Conservation (phyloP, 306 rosid genomes). For the Rosa rugosa region DNA sequence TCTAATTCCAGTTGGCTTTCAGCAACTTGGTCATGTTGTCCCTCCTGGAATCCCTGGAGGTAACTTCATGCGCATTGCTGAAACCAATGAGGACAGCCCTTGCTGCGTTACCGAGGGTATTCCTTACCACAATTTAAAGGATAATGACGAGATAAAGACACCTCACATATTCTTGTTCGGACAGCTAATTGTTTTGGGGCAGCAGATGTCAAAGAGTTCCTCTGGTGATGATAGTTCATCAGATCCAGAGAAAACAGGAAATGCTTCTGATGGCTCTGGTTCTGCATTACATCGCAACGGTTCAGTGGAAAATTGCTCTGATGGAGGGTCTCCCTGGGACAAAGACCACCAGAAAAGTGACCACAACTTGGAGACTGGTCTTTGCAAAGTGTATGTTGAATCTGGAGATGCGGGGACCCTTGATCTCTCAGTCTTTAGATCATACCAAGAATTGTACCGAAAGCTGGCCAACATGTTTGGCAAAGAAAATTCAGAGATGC, state of each 20-base stretch:
- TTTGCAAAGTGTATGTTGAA: slow-evolving; percentile 44
- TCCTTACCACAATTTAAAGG: slow-evolving; percentile 51
- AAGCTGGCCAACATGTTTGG: slow-evolving; percentile 53
- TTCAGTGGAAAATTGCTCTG: slow-evolving; percentile 65
- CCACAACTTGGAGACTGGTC: slow-evolving; percentile 45
- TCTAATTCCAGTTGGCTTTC: slow-evolving; percentile 45
- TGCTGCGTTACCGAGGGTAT: slow-evolving; percentile 57
- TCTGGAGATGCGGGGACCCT: slow-evolving; percentile 36
- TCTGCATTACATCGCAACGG: slow-evolving; percentile 46
- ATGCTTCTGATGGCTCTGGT: slow-evolving; percentile 56
- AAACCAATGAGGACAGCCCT: slow-evolving; percentile 47
- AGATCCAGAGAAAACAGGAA: slow-evolving; percentile 52
- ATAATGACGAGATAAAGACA: slow-evolving; percentile 44
- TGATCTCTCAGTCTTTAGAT: slow-evolving; percentile 35
- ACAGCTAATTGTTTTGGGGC: slow-evolving; percentile 60
- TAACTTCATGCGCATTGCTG: slow-evolving; percentile 30
- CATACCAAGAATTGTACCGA: slow-evolving; percentile 41
- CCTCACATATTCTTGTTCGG: slow-evolving; percentile 84
- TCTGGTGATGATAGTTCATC: slow-evolving; percentile 56
- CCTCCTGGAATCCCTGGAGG: slow-evolving; percentile 40
- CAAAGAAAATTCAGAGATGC: slow-evolving; percentile 29
- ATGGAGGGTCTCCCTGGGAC: slow-evolving; percentile 74
- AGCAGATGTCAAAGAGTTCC: slow-evolving; percentile 49
- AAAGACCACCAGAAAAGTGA: slow-evolving; percentile 49
- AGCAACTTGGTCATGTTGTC: slow-evolving; percentile 41